phyloP scores from a whole-genome alignment of 768 basidiomycete species.

The Hemileccinum rubropunctum region DNA sequence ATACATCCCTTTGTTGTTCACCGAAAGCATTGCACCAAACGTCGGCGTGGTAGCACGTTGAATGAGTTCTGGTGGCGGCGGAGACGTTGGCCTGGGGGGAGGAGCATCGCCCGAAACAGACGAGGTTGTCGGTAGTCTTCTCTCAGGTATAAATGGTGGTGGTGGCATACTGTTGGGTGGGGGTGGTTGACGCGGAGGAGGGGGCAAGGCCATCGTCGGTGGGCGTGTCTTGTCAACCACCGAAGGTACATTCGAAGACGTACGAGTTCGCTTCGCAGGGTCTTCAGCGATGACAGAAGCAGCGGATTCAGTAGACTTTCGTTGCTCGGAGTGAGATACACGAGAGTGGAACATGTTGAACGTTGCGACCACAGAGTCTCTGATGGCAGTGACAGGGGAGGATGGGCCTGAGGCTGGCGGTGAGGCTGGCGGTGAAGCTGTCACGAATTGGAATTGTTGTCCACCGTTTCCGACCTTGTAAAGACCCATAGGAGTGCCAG shows the following conservation, averaged over 20 bases:
- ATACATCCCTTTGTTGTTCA: conserved; percentile 48
- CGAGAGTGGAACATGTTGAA: conserved; percentile 48
- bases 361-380: conserved; percentile 48
- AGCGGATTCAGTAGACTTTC: conserved; percentile 72
- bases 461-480: conserved; percentile 54
- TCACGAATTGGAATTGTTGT: conserved; percentile 65
- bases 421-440: conserved; percentile 42
- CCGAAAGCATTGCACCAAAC: conserved; percentile 60
- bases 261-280: conserved; percentile 51
- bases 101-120: conserved; percentile 54
- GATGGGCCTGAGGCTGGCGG: conserved; percentile 24
- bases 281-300: conserved; percentile 53
- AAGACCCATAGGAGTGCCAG: conserved; percentile 37
- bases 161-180: conserved; percentile 72
- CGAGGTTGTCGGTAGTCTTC: conserved; percentile 45
- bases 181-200: conserved; percentile 73
- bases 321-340: conserved; percentile 54
- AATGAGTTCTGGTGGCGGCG: conserved; percentile 89
- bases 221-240: conserved; percentile 76
- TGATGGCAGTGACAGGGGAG: conserved; percentile 40
- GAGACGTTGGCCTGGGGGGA: conserved; percentile 87
- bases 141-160: conserved; percentile 73
- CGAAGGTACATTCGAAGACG: conserved; percentile 54
- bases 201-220: conserved; percentile 81
- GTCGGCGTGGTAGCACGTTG: conserved; percentile 89